Percentiles rank a stretch among this genome's conserved stretches.
Conservation (phyloP, 2,329 filamentous ascomycete genomes). For the Sporothrix sp. region DNA sequence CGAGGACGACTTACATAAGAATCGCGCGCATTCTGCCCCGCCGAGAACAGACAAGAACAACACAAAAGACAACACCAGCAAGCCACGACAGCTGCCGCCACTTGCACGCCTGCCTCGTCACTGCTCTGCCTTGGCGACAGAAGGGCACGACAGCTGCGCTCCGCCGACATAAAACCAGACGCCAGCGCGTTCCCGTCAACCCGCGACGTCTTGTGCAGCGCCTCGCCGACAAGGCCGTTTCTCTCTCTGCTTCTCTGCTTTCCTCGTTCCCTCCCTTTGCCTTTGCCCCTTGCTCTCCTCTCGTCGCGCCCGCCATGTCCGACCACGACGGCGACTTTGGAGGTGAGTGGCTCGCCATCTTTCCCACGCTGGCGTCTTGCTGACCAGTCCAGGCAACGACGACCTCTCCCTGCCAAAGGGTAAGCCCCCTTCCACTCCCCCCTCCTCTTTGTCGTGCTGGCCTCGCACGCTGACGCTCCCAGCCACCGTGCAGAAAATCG, state of each 20-base stretch:
- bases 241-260: background rate
- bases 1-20: background rate
- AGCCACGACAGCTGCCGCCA: no score
- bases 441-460: background rate
- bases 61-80: background rate
- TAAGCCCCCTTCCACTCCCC: background rate
- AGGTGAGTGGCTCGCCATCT: slow-evolving; percentile 35
- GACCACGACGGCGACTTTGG: slow-evolving; percentile 50
- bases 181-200: no score
- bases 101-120: no score
- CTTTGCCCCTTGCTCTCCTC: no score
- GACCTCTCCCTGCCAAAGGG: slow-evolving; percentile 14
- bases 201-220: no score
- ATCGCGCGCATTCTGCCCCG: slow-evolving; percentile 6
- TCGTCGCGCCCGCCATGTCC: slow-evolving; percentile 40
- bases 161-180: no score
- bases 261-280: background rate
- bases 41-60: background rate
- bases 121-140: no score
- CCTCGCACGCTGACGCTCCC: slow-evolving; percentile 26
- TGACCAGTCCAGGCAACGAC: slow-evolving; percentile 12
- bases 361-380: no score
- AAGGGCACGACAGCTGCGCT: no score
- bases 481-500: slow-evolving; percentile 69
- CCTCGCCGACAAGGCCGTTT: no score